Base-by-base conservation (phyloP, 495 filamentous ascomycete species). In the Bryoglossum gracile region DNA sequence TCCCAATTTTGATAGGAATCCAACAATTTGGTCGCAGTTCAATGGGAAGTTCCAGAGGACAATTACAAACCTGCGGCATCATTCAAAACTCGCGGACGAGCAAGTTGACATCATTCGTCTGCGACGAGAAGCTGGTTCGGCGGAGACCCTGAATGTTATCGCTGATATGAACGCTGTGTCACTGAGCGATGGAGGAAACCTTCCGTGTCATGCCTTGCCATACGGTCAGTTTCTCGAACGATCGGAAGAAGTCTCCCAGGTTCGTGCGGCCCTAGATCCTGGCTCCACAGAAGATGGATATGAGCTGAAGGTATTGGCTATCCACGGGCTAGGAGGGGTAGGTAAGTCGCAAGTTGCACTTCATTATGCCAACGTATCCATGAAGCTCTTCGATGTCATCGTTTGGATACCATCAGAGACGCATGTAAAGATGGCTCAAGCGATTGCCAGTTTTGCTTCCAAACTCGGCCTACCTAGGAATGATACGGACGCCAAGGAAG, bases 251-350 rank as follows among this genome's bases (percentile, higher is more conserved):
- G 38, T 24, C 14, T 4, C 8, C 22, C 38, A 41, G 25, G 26
- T n/a, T n/a, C n/a, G n/a, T 6, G 26, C 5, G 6, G 26, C 26
- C 6, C 13, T 30, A 13, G 26, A 30, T 13, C 26, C 26, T 5
- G 26, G 13, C 13, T 13, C 6, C 26, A 13, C 6, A 30, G 26
- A 13, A 13, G 26, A 13, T 30, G 13, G 13, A 30, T 6, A 30
- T 30, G 26, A 30, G 26, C 26, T 30, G 26, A 30, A 13, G 13
- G 26, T 30, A 30, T 30, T 30, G 13, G 26, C 36, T 10, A 37
- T 57, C 25, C 43, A 52, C 32, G 44, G 54, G 11, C 54, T 53
- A 18, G 49, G 54, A 11, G 54, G 54, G n/a, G 50, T 53, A 2
- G 48, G 49, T 2, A 57, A 53, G 34, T 38, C 49, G 1, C 49